Base-by-base conservation (phyloP, 352 stramenopile species). In the Phytophthora pisi region DNA sequence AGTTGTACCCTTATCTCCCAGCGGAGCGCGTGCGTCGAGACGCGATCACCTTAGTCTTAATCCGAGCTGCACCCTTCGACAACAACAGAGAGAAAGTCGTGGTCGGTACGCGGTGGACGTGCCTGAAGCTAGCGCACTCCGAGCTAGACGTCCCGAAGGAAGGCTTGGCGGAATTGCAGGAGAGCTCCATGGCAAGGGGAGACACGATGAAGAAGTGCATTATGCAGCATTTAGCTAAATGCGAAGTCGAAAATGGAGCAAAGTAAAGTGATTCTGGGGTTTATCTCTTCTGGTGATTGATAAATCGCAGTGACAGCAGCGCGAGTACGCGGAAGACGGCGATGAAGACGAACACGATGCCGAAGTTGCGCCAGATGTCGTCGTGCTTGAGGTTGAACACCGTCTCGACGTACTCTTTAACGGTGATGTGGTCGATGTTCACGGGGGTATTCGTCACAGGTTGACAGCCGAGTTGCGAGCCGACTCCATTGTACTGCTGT, bases 1-100 rank as follows among this genome's bases (percentile, higher is more conserved):
- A 79, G 7, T 42, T 84, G 50, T 68, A 81, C 24, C 75, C 73
- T 16, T 82, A 82, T 56, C 55, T 45, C 0, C 53, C 78, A 2
- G 28, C 55, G 4, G 65, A 81, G 26, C 61, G 72, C 0, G 34
- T 71, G n/a, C 60, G 68, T 2, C 67, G 75, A 45, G 77, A 84
- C 36, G 61, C 72, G 2, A 73, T 66, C 24, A 75, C 63, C 24
- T 16, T 64, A 7, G 63, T 70, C n/a, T 30, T 51, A 10, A 57
- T 70, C 8, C 10, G 13, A 11, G 46, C 20, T n/a, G 3, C n/a
- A 36, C 20, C 42, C 15, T 51, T n/a, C 34, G 26, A 24, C 23
- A 31, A 8, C 0, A 36, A 60, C 18, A 36, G 64, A 15, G 54
- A 70, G 24, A 23, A 42, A 18, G 56, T 74, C 1, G 68, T 70